Evolutionary conservation across 495 filamentous ascomycete species (phyloP), one percentile per base, ranked within the genome.

Genomic region (Trichoderma gamsii): DNA sequence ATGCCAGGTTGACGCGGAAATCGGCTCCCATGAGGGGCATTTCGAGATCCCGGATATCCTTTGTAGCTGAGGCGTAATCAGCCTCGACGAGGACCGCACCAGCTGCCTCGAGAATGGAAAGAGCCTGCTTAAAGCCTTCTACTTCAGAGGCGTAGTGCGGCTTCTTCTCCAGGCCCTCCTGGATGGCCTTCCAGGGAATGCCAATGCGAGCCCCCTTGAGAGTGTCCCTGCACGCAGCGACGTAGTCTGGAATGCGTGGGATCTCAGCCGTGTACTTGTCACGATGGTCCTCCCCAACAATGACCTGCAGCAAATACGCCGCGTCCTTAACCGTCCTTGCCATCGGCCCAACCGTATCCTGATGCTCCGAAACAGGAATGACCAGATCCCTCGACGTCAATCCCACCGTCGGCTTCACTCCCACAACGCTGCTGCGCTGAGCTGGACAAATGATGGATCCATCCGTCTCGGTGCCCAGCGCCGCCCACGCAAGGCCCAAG

Each of bases 231-330:
- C 76, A 77, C 23, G 75, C 70, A 16, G 73, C 73, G 3, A 74
- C 71, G 68, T 81, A 83, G 69, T 81, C 72, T 11, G 79, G 79
- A n/a, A 73, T 68, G 6, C 69, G 67, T 3, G 79, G 80, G 29
- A 77, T 75, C 7, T 74, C 72, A 8, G 65, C 69, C 3, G 80
- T 81, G 69, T 79, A 80, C 63, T 80, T 79, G 69, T 83, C 80
- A 41, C 73, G n/a, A 2, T 65, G 18, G 61, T 74, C 73, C 49
- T 69, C 69, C 16, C 77, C 79, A 23, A 71, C 72, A 59, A 81
- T 77, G 13, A 72, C 76, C 16, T 70, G 41, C 5, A 81, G 67
- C n/a, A 77, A 65, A 29, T 72, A 73, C 0, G 77, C 76, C 27
- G 76, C 77, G 65, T 81, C 79, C 68, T 74, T 73, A n/a, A 81